phyloP scores from a whole-genome alignment of 2,329 filamentous ascomycete genomes.

The Trichothecium roseum region DNA sequence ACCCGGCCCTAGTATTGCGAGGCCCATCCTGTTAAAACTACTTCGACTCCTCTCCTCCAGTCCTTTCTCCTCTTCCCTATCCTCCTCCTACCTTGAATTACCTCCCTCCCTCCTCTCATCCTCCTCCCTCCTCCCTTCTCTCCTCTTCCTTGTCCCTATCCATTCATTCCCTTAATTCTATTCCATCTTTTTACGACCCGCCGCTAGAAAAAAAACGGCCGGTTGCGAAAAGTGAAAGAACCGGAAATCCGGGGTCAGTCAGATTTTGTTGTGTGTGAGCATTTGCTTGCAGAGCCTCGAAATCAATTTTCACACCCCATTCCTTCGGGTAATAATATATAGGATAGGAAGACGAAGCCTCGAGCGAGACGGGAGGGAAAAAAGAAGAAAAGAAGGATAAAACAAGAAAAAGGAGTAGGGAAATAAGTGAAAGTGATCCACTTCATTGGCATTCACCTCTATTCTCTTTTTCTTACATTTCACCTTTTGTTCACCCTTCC shows the following conservation, averaged over 20 bases:
- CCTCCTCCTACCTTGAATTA: slow-evolving; percentile 38
- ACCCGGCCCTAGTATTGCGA: no score
- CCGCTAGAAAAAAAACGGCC: slow-evolving; percentile 11
- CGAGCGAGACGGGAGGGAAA: slow-evolving; percentile 12
- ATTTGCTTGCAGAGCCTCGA: slow-evolving; percentile 3
- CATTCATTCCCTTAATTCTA: slow-evolving; percentile 44
- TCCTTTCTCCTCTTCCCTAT: slow-evolving; percentile 44
- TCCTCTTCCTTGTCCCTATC: slow-evolving; percentile 26
- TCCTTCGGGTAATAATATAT: slow-evolving; percentile 9
- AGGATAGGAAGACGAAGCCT: slow-evolving; percentile 17
- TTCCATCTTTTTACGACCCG: slow-evolving; percentile 36
- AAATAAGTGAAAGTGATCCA: slow-evolving; percentile 19
- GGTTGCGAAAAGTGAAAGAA: slow-evolving; percentile 12
- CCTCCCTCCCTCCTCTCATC: slow-evolving; percentile 27
- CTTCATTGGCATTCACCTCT: slow-evolving; percentile 11
- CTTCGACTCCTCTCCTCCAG: slow-evolving; percentile 35
- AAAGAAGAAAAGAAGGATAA: slow-evolving; percentile 6
- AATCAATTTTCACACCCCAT: not conserved
- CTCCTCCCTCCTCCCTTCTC: slow-evolving; percentile 21
- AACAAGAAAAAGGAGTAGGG: slow-evolving; percentile 4
- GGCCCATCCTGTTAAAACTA: slow-evolving; percentile 22
- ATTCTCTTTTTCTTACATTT: slow-evolving; percentile 5
- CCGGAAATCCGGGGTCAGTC: not conserved
- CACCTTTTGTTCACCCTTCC: slow-evolving; percentile 9
- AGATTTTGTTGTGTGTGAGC: slow-evolving; percentile 4